These are phyloP conservation scores for Hypoxylon rickii DNA, from an alignment of 495 filamentous ascomycete species.

Conservation along the genomic window DNA sequence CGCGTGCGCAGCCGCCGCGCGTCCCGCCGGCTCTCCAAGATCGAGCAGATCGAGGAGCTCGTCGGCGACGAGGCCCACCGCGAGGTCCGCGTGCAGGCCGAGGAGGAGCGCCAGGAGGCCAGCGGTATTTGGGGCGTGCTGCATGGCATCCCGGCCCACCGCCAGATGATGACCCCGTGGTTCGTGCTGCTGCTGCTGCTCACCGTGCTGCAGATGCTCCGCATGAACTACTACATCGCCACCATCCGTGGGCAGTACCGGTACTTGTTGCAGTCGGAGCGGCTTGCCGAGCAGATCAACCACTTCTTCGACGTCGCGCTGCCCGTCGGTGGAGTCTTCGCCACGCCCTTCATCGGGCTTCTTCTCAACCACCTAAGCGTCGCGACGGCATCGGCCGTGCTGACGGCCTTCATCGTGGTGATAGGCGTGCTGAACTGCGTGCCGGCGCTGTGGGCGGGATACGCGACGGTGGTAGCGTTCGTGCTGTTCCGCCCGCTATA, in stretches of 20 bases:
- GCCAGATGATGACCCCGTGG: conserved; percentile 55
- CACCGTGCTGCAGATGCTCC: conserved; percentile 56
- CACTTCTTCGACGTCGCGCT: conserved; percentile 57
- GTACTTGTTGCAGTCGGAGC: conserved; percentile 44
- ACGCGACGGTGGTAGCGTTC: conserved; percentile 37
- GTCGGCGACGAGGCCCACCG: conserved; percentile 48
- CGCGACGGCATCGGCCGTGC: conserved; percentile 43
- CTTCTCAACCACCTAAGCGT: conserved; percentile 57
- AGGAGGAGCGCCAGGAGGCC: conserved; percentile 57
- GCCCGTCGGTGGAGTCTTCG: conserved; percentile 53
- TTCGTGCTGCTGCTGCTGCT: conserved; percentile 55
- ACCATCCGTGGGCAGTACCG: conserved; percentile 54
- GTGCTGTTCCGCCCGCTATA: conserved; percentile 45
- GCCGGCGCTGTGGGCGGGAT: conserved; percentile 38
- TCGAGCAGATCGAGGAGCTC: conserved; percentile 50
- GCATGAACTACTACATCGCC: conserved; percentile 61
- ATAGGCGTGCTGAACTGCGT: conserved; percentile 52
- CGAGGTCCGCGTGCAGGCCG: conserved; percentile 52
- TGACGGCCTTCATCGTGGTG: conserved; percentile 47
- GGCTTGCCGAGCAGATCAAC: conserved; percentile 49
- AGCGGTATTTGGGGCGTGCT: conserved; percentile 58
- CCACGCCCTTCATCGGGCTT: conserved; percentile 56
- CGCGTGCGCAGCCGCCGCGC: conserved; percentile 45
- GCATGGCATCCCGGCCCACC: conserved; percentile 49
- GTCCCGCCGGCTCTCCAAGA: conserved; percentile 29